Base-by-base conservation (phyloP, 2,329 filamentous ascomycete genomes). In the Ceratocystis cubensis region DNA sequence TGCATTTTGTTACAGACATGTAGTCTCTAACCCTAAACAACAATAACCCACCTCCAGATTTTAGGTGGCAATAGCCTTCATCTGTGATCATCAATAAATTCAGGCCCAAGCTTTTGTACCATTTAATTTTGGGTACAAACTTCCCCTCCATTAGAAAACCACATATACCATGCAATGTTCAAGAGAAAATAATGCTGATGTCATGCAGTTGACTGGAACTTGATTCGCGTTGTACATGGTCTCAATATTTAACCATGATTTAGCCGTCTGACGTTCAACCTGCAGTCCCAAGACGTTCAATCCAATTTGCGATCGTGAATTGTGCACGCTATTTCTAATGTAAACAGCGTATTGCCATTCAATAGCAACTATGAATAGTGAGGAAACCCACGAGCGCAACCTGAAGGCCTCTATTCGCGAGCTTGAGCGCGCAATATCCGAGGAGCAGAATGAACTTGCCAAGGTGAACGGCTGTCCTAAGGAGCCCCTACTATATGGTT, bases 401-500 rank as follows among this genome's bases (percentile, higher is more conserved):
- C 77, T 93, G 57, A 83, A 89, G 67, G 81, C 82, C 65, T 90
- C 88, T 1, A 72, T 92, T 57, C 81, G 80, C 69, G 85, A 88
- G 72, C 81, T 93, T 1, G 84, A 88, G 72, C 76, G 75, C 17
- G 78, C 78, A 71, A 79, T 86, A 37, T 76, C 77, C 66, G 79
- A 85, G 71, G 79, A 83, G 69, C 80, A 84, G 71, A 73, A 74
- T 64, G 75, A 78, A 64, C 73, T 86, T 20, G 73, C 76, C 66
- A 77, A 77, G 73, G 81, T 82, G 70, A 61, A 70, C 17, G 20
- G 17, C 15, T 25, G n/a, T 1, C 22, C 25, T 10, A 22, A 28
- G 5, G 41, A 25, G 25, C 22, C 48, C 48, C 48, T 53, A 53
- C 15, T 25, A 22, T n/a, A 25, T 25, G 48, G 13, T 45, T 56